Base-by-base conservation (phyloP, 2,329 filamentous ascomycete species). In the Lachnellula hyalina region DNA sequence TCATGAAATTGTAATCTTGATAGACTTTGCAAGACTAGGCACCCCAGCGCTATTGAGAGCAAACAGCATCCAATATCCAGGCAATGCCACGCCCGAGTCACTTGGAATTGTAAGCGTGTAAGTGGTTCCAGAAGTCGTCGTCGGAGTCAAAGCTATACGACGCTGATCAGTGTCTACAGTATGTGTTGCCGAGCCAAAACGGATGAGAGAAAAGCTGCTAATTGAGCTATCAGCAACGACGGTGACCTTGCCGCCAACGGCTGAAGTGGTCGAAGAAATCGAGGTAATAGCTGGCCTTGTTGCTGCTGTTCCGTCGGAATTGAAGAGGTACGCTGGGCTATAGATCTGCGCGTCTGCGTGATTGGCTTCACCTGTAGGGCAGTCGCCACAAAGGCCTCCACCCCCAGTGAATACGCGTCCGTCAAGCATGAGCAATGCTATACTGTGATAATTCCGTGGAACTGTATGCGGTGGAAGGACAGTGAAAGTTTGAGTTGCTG, bases 151-250 rank as follows among this genome's bases (percentile, higher is more conserved):
- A 9, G 76, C 70, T 47, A 84, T 71, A 8, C 80, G 74, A 21
- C 81, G 68, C 69, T 83, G 80, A 64, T 84, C 81, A 0, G 76
- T 83, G 61, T 84, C 80, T 47, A 83, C 73, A 1, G 78, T 75
- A 63, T 83, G 80, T 0, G 81, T 84, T 4, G 71, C 70, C 3
- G 72, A 74, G 1, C 78, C 75, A 46, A 75, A 72, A 5, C 81
- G 72, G 28, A 84, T 65, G 14, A 83, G 63, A 0, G 74, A 71
- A 40, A 74, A 74, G 2, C 64, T 69, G 14, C 62, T 59, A 1
- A 67, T 62, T 5, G 62, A 57, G n/a, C 56, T 55, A 23, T 66
- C 53, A 6, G 69, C 71, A 1, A 59, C 61, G 9, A 74, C 69
- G 0, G 61, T 68, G 23, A 76, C 59, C 35, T 59, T 63, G 0